Evolutionary conservation across 257 asterid species (phyloP), one percentile per base, ranked within the genome.

Genomic region (Salvia hispanica): DNA sequence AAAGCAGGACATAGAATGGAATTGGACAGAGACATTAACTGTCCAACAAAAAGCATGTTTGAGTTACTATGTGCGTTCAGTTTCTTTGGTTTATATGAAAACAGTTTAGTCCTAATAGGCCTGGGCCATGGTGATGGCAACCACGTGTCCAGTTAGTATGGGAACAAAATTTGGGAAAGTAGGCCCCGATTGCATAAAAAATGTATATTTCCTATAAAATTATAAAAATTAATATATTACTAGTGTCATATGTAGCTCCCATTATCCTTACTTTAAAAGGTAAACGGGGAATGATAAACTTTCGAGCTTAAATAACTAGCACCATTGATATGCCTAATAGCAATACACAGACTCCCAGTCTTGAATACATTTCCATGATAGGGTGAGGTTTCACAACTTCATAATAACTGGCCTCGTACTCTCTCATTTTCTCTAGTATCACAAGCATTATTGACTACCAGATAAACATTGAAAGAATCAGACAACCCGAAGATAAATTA

Each of bases 321-420:
- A 25, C 31, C 39, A 45, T 0, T 31, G 12, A 63, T 47, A 7
- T 4, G 12, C 58, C 15, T 48, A 44, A 69, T 14, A 15, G 66
- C 25, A 46, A 44, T 28, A 36, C 37, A 21, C 55, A 60, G 1
- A 34, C 43, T 36, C 33, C 7, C 28, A 60, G 18, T 21, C 68
- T 59, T 36, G 62, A 50, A 16, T 48, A 47, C 40, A 18, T 18
- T 50, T 69, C n/a, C 56, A 57, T 18, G 43, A n/a, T 4, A 58
- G 25, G 42, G 14, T 7, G 50, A 33, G 45, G 14, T 56, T 57
- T 58, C 66, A 40, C 36, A 1, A 61, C 15, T 36, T 36, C n/a
- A 34, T 12, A 7, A 15, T 15, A 34, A 3, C 12, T 58, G 4
- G n/a, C 7, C 25, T 16, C 40, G 9, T 6, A 6, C 3, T 6